Base-by-base conservation (phyloP, 2,329 filamentous ascomycete genomes). In the Nigrospora sphaerica region DNA sequence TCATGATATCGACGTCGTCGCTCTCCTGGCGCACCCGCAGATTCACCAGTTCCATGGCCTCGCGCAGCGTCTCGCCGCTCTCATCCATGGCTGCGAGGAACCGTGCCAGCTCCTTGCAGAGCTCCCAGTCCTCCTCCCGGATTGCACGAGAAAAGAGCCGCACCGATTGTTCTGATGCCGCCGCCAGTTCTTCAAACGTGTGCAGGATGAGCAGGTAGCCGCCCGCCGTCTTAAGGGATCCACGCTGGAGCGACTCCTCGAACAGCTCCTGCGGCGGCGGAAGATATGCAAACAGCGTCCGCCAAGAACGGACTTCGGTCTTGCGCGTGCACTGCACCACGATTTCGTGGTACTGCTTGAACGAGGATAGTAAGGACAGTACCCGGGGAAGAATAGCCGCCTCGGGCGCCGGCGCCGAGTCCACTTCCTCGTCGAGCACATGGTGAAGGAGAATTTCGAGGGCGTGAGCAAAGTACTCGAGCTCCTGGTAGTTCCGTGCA, bases 321-420 rank as follows among this genome's bases (percentile, higher is more conserved):
- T 98, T 98, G 46, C 93, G 85, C 2, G 93, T 96, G 67, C 93
- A 98, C 67, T 95, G 93, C 17, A 98, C 86, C 19, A 98, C 85
- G 48, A 97, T 93, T 58, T 97, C 92, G 14, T 97, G 81, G 60
- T 96, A 98, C 48, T 89, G 81, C 46, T 83, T 85, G 64, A 89
- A 86, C 1, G 84, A 88, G 1, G 86, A 86, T 47, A 83, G 62
- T 10, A 84, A 72, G 0, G 79, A 83, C 18, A 83, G 62, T 2
- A 84, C 80, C 4, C 83, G 66, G 57, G 81, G 77, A 58, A 91
- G 60, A 54, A 86, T 67, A 57, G 85, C 72, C 62, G 81, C 74
- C 52, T 83, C 81, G 1, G 81, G 80, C 13, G 73, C 68, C 2
- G 81, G 81, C 5, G 17, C 73, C 1, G 78, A 73, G 49, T 97